Percentiles rank a stretch among this genome's conserved stretches.
Conservation (phyloP, 2,329 filamentous ascomycete species). For the Capronia coronata region DNA sequence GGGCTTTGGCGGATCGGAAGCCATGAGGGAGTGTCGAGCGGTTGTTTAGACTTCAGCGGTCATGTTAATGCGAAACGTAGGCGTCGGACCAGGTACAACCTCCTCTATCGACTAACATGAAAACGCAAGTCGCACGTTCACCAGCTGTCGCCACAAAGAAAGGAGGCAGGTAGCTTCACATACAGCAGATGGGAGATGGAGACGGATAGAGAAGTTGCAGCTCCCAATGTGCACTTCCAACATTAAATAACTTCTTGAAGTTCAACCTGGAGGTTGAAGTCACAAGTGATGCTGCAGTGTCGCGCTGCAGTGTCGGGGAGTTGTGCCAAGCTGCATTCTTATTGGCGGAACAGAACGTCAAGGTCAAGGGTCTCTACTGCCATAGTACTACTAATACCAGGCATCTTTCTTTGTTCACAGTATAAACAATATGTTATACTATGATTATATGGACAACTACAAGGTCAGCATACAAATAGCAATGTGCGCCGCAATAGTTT, state of each 20-base stretch:
- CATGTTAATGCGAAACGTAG: not conserved
- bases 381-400: too few species aligned
- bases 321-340: not conserved
- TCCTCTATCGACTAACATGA: not conserved
- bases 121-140: too few species aligned
- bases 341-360: not conserved
- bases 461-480: too few species aligned
- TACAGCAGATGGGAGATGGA: not conserved
- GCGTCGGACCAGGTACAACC: not conserved
- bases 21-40: slow-evolving; percentile 1
- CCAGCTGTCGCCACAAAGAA: too few species aligned
- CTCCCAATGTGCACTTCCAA: too few species aligned
- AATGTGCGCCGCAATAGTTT: too few species aligned
- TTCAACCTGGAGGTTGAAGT: too few species aligned
- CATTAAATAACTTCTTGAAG: too few species aligned
- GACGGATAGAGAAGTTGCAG: not conserved
- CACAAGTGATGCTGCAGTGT: too few species aligned
- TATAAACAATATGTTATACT: too few species aligned
- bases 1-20: slow-evolving; percentile 5
- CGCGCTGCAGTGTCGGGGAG: not conserved
- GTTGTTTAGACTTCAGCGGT: not conserved
- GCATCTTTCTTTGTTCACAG: too few species aligned
- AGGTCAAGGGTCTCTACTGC: not conserved
- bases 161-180: not conserved
- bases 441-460: too few species aligned